phyloP scores from a whole-genome alignment of 1,284 basidiomycete genomes.

The Coniferiporia weirii region DNA sequence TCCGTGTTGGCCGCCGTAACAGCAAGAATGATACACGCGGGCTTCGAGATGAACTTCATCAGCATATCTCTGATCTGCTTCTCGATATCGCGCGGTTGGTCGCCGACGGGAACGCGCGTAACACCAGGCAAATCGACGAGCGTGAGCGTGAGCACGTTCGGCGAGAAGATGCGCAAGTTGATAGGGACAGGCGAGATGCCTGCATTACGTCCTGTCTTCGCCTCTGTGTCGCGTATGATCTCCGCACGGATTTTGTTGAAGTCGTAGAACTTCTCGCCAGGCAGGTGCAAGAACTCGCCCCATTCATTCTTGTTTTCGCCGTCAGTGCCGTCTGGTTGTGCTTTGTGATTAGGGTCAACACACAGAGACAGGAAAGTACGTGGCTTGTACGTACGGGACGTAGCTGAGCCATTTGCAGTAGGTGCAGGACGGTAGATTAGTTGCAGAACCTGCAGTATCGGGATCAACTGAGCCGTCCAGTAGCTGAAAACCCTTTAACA shows the following conservation, averaged over 20 bases:
- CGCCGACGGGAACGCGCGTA: constrained; percentile 95
- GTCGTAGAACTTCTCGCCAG: constrained; percentile 96
- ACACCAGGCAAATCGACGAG: constrained; percentile 96
- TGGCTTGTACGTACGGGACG: constrained; percentile 25
- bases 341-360: constrained; percentile 26
- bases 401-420: constrained; percentile 20
- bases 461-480: constrained; percentile 11
- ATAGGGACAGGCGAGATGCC: constrained; percentile 95
- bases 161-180: constrained; percentile 95
- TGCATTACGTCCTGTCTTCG: constrained; percentile 96
- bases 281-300: constrained; percentile 97
- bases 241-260: constrained; percentile 96
- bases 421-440: constrained; percentile 79
- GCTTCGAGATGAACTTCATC: constrained; percentile 91
- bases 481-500: constrained; percentile 22
- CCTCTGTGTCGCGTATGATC: constrained; percentile 94
- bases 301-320: constrained; percentile 91
- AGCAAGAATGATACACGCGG: constrained; percentile 86
- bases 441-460: constrained; percentile 73
- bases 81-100: constrained; percentile 97
- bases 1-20: constrained; percentile 96
- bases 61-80: constrained; percentile 98
- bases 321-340: constrained; percentile 40
- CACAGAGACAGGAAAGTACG: constrained; percentile 9
- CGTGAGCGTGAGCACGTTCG: constrained; percentile 94